A percentile compares a stretch with the other conserved stretches of the same genome.
Conservation (phyloP, 352 stramenopile genomes). For the Peronospora belbahrii region DNA sequence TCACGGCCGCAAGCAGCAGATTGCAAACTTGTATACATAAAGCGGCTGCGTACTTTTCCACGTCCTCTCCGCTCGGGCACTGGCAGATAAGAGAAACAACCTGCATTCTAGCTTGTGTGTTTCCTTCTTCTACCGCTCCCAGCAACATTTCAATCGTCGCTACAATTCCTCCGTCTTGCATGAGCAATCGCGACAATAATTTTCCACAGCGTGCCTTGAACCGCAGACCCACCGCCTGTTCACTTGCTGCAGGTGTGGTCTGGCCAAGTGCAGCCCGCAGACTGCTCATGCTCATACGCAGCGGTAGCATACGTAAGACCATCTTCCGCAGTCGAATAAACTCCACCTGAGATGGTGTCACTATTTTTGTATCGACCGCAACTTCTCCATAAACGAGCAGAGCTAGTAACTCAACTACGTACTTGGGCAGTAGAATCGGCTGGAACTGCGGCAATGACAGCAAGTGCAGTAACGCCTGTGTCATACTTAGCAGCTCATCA, state of each 20-base stretch:
- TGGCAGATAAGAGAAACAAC: slow-evolving; percentile 73
- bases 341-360: slow-evolving; percentile 16
- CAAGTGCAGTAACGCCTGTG: slow-evolving; percentile 45
- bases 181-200: slow-evolving; percentile 50
- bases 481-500: slow-evolving; percentile 36
- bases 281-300: slow-evolving; percentile 71
- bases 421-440: slow-evolving; percentile 73
- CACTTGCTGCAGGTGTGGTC: slow-evolving; percentile 8
- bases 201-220: slow-evolving; percentile 64
- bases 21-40: slow-evolving; percentile 49
- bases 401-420: slow-evolving; percentile 64
- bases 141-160: slow-evolving; percentile 81
- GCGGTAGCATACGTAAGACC: slow-evolving; percentile 43
- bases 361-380: slow-evolving; percentile 10
- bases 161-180: slow-evolving; percentile 65
- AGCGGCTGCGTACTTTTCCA: slow-evolving; percentile 33
- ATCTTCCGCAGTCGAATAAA: slow-evolving; percentile 33
- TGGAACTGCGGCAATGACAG: slow-evolving; percentile 67
- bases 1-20: slow-evolving; percentile 39
- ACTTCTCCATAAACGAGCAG: slow-evolving; percentile 53
- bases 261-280: slow-evolving; percentile 60
- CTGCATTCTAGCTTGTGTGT: slow-evolving; percentile 78
- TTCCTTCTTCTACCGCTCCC: slow-evolving; percentile 66
- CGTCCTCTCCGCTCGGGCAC: slow-evolving; percentile 38
- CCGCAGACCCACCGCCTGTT: slow-evolving; percentile 14